phyloP scores from a whole-genome alignment of 495 filamentous ascomycete species.

The Delitschia confertaspora region DNA sequence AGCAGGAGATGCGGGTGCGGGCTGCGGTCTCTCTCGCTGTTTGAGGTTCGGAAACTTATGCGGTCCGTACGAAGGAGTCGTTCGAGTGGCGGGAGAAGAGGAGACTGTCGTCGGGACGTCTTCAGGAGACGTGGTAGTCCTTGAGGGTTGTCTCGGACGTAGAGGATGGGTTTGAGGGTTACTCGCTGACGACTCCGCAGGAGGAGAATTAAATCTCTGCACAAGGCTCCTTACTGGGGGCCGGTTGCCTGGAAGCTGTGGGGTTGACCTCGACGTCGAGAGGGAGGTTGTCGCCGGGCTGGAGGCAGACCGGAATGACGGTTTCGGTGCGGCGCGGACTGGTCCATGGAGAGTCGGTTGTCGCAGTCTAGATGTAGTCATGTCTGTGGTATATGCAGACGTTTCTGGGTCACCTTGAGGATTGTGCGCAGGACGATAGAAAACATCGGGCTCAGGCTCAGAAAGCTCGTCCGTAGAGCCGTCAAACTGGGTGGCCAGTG shows the following conservation, averaged over 20 bases:
- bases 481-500: slow-evolving; percentile 17
- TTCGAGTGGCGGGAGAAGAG: slow-evolving; percentile 17
- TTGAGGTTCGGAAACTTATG: slow-evolving; percentile 28
- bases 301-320: slow-evolving; percentile 15
- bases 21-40: slow-evolving; percentile 25
- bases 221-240: slow-evolving; percentile 21
- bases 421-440: slow-evolving; percentile 12
- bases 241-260: slow-evolving; percentile 15
- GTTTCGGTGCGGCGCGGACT: slow-evolving; percentile 10
- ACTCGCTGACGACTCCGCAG: slow-evolving; percentile 9
- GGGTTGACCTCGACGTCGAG: slow-evolving; percentile 6
- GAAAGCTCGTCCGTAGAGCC: slow-evolving; percentile 5
- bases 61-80: slow-evolving; percentile 16
- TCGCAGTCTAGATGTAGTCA: slow-evolving; percentile 21
- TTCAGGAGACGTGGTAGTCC: slow-evolving; percentile 4
- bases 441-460: slow-evolving; percentile 5
- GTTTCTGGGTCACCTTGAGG: slow-evolving; percentile 4
- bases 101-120: slow-evolving; percentile 1
- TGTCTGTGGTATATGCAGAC: slow-evolving; percentile 6
- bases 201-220: slow-evolving; percentile 20
- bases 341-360: slow-evolving; percentile 16
- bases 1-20: slow-evolving; percentile 17
- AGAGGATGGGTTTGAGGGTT: slow-evolving; percentile 7
- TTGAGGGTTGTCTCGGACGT: slow-evolving; percentile 6
- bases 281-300: slow-evolving; percentile 8